phyloP scores from a whole-genome alignment of 1,139 yeast genomes.

The Pneumocystis wakefieldiae region DNA sequence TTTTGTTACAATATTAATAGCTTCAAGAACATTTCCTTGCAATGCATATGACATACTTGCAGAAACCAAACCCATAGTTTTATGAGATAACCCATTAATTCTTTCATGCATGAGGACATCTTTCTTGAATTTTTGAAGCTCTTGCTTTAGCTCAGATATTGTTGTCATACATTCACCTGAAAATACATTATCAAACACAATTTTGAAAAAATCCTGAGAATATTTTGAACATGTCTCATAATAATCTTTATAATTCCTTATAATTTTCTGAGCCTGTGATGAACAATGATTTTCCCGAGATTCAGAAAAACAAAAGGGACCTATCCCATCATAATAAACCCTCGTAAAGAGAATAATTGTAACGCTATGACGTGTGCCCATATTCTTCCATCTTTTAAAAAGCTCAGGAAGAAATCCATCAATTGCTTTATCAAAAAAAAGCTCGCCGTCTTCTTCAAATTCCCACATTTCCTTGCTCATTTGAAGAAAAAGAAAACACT shows the following conservation, averaged over 20 bases:
- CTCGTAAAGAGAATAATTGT: slow-evolving; percentile 81
- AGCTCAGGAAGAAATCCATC: slow-evolving; percentile 82
- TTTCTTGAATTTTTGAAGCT: slow-evolving; percentile 66
- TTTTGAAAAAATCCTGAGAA: slow-evolving; percentile 60
- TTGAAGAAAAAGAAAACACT: slow-evolving; percentile 68
- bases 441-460: slow-evolving; percentile 91
- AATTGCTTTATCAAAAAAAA: slow-evolving; percentile 79
- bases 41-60: slow-evolving; percentile 58
- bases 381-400: slow-evolving; percentile 73
- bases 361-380: slow-evolving; percentile 77
- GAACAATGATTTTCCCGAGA: slow-evolving; percentile 1
- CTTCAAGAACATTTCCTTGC: slow-evolving; percentile 78
- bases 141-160: slow-evolving; percentile 73
- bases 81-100: slow-evolving; percentile 6
- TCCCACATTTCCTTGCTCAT: slow-evolving; percentile 96
- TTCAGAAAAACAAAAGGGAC: not conserved
- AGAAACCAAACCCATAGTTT: slow-evolving; percentile 23
- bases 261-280: slow-evolving; percentile 10
- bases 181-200: slow-evolving; percentile 80
- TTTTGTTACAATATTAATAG: slow-evolving; percentile 70
- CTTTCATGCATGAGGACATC: slow-evolving; percentile 41
- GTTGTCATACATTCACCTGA: slow-evolving; percentile 59
- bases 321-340: slow-evolving; percentile 33
- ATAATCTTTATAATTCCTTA: slow-evolving; percentile 22
- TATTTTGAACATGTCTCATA: not conserved